Percentiles rank a stretch among this genome's conserved stretches.
Conservation (phyloP, 129 eudicot species). For the Tagetes erecta region DNA sequence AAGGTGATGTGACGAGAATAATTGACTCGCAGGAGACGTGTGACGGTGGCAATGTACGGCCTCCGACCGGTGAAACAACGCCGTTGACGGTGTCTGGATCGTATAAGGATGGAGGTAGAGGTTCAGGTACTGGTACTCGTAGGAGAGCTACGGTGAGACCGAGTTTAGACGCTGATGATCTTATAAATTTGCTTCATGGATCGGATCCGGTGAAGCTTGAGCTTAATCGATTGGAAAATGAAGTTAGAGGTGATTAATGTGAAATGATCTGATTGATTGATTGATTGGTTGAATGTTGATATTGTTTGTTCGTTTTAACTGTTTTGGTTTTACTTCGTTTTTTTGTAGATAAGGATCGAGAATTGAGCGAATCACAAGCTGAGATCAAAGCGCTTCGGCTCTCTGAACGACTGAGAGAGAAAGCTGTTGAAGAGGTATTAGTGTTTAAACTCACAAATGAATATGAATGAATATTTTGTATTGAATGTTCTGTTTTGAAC, state of each 20-base stretch:
- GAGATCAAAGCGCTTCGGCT: constrained; percentile 75
- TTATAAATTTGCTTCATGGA: constrained; percentile 77
- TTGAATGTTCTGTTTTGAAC: background rate
- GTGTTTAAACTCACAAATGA: background rate
- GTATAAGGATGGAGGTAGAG: constrained; percentile 46
- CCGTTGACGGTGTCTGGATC: constrained; percentile 55
- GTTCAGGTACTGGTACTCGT: constrained; percentile 42
- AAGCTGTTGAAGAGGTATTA: constrained; percentile 89
- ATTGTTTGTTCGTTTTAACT: constrained; percentile 2
- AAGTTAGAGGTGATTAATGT: constrained; percentile 77
- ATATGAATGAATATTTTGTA: constrained; percentile 2
- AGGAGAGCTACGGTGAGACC: constrained; percentile 69
- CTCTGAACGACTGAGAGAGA: constrained; percentile 77
- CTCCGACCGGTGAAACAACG: constrained; percentile 35
- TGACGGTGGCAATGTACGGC: constrained; percentile 57
- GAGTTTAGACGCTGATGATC: constrained; percentile 82
- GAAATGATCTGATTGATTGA: constrained; percentile 41
- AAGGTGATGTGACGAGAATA: constrained; percentile 41
- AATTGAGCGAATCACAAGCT: constrained; percentile 70
- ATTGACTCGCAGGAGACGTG: constrained; percentile 42
- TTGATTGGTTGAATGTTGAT: constrained; percentile 19
- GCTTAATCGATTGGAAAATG: constrained; percentile 95
- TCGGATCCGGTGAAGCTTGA: constrained; percentile 99
- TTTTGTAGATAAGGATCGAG: constrained; percentile 81
- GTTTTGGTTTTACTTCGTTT: too few species aligned